Evolutionary conservation across 768 basidiomycete species (phyloP).

Genomic region (Boletus eberwhitei): DNA sequence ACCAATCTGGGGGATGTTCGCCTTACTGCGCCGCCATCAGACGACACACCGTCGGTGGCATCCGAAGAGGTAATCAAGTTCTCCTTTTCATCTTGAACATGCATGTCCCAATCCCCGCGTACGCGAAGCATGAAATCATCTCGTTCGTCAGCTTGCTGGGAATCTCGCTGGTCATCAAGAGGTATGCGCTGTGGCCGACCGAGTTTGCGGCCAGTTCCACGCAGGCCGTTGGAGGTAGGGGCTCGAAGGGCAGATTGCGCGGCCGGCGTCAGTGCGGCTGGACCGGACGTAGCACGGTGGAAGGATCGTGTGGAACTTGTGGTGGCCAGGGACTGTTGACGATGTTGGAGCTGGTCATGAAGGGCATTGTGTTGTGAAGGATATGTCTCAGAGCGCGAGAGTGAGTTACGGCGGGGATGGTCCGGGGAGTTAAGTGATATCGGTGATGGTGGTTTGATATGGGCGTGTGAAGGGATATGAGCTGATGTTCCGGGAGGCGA

Average conservation of each 20-base stretch:
- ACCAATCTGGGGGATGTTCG: constrained; percentile 28
- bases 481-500: constrained; percentile 21
- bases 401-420: constrained; percentile 43
- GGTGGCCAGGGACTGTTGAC: constrained; percentile 23
- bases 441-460: constrained; percentile 32
- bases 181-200: constrained; percentile 37
- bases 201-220: constrained; percentile 34
- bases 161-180: constrained; percentile 35
- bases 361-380: constrained; percentile 38
- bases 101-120: constrained; percentile 30
- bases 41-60: constrained; percentile 21
- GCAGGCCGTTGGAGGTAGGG: constrained; percentile 32
- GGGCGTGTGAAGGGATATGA: constrained; percentile 17
- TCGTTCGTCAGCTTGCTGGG: constrained; percentile 30
- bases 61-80: constrained; percentile 32
- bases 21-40: constrained; percentile 20
- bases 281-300: constrained; percentile 64
- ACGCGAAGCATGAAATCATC: constrained; percentile 31
- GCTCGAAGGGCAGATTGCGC: constrained; percentile 28
- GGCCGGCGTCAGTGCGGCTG: constrained; percentile 37
- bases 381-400: constrained; percentile 67
- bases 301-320: constrained; percentile 46
- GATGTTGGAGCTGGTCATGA: constrained; percentile 30
- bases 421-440: constrained; percentile 37
- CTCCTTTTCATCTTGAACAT: constrained; percentile 40